Base-by-base conservation (phyloP, 2,329 filamentous ascomycete genomes). In the Penicillium sp. region DNA sequence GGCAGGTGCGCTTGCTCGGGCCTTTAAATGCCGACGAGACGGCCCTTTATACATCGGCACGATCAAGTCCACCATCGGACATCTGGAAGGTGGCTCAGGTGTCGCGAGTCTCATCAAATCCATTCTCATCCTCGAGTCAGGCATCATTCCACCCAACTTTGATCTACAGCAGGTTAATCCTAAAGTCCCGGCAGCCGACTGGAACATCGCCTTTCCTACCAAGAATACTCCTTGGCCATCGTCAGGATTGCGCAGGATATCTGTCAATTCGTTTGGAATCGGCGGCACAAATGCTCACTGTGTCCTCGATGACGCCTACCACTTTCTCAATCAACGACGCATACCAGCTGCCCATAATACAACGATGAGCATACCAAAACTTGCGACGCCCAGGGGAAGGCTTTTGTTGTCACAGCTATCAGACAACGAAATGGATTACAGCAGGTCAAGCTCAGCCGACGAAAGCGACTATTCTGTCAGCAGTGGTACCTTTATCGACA, bases 121-220 rank as follows among this genome's bases (percentile, higher is more conserved):
- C 1, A 65, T 69, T 0, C 56, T 77, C 45, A 67, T 72, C 50
- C 59, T 78, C 3, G 74, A 77, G 54, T 69, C 71, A 32, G 72
- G 72, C 0, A 67, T 75, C 12, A 69, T 77, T 23, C 67, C 72
- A 7, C 70, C 74, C 3, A 76, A 75, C 47, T 62, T 62, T 46
- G 68, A 73, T 47, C 74, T 75, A 35, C 60, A 68, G 39, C 64
- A 63, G 13, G 57, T 64, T 1, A 77, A 76, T 31, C 56, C 65
- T 0, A 65, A 66, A 12, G 67, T 74, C 24, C 63, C 63, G 2
- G 56, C 66, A 1, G 52, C 60, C 4, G 63, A 71, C 6, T 72
- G 69, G 69, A 66, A 68, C 8, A 53, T 60, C 24, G 31, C 37
- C 4, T 61, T 71, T 18, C 59, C 59, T 2, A 52, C 50, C 0